Evolutionary conservation across 2,329 filamentous ascomycete species (phyloP), one percentile per base, ranked within the genome.

Genomic region (Penicillium polonicum): DNA sequence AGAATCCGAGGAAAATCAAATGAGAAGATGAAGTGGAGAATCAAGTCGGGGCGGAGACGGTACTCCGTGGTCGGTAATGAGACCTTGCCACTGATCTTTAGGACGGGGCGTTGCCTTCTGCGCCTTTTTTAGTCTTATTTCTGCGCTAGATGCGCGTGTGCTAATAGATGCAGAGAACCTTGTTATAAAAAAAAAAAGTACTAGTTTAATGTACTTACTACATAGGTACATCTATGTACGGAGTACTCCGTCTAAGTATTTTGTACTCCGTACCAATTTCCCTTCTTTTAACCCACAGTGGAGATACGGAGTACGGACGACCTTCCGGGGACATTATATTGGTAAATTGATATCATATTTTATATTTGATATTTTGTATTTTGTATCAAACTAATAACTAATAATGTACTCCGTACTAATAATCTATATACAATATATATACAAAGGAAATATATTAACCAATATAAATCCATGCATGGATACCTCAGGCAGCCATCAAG

Each of bases 101-200:
- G 19, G 36, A 19, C 36, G 36, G 36, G 36, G 36, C 36, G n/a
- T 39, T 39, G 36, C 9, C 8, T 21, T 19, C 33, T 17, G 45
- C n/a, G 17, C 27, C 23, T 12, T 50, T 50, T 36, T 12, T 27
- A 25, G 31, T 58, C 46, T 46, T 25, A 43, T 45, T 60, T 55
- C 19, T 23, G 57, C 60, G 57, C 61, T 62, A 63, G 48, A 48
- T 42, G 57, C 60, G 59, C 57, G 50, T 57, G 45, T 44, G 23
- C 23, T 56, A 44, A n/a, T 56, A 59, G 23, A 36, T 38, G 52
- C 19, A 41, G 43, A n/a, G 17, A n/a, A 27, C 41, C 15, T 15
- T 9, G 41, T 5, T 23, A 23, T 23, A 23, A 1, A 10, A 29
- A 29, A 29, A 45, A 33, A 48, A 48, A 48, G 45, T 48, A 48